Conservation (phyloP, 1,284 basidiomycete genomes). For the Rhodotorula sp. region DNA sequence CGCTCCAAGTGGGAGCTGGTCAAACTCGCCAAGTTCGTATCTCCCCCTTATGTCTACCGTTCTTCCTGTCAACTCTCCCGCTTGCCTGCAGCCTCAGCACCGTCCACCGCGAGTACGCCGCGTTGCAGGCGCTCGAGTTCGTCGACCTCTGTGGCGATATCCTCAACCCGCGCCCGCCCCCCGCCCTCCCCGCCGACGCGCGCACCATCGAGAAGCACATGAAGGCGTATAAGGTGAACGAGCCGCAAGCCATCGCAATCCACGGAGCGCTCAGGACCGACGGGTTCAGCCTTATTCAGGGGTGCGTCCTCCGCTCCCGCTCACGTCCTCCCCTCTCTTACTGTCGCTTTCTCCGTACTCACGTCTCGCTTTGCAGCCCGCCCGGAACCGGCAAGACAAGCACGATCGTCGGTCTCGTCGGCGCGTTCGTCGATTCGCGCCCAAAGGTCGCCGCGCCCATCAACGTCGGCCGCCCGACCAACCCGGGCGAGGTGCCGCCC, state of each 20-base stretch:
- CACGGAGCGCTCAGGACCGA: slow-evolving; percentile 68
- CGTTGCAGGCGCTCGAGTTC: slow-evolving; percentile 77
- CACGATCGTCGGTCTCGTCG: slow-evolving; percentile 93
- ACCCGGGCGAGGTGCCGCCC: slow-evolving; percentile 52
- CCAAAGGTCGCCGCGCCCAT: slow-evolving; percentile 33
- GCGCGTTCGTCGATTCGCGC: slow-evolving; percentile 65
- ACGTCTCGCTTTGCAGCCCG: slow-evolving; percentile 61
- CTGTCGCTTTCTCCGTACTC: not conserved
- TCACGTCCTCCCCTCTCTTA: not conserved
- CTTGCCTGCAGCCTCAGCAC: slow-evolving; percentile 71
- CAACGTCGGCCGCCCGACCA: slow-evolving; percentile 27
- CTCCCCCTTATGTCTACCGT: not conserved
- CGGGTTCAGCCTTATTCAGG: slow-evolving; percentile 93
- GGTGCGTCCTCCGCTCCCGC: slow-evolving; percentile 60
- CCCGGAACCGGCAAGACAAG: slow-evolving; percentile 99
- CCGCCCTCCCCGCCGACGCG: slow-evolving; percentile 57
- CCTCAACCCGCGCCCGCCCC: slow-evolving; percentile 64
- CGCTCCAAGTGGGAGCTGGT: slow-evolving; percentile 71
- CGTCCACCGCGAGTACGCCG: slow-evolving; percentile 86
- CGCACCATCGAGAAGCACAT: slow-evolving; percentile 69
- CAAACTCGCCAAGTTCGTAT: slow-evolving; percentile 76
- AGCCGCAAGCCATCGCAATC: slow-evolving; percentile 92
- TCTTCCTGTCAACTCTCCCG: not conserved
- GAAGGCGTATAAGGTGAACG: slow-evolving; percentile 75
- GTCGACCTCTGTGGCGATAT: slow-evolving; percentile 76